Evolutionary conservation across 2,329 filamentous ascomycete species (phyloP).

Genomic region (Diplodia mutila): DNA sequence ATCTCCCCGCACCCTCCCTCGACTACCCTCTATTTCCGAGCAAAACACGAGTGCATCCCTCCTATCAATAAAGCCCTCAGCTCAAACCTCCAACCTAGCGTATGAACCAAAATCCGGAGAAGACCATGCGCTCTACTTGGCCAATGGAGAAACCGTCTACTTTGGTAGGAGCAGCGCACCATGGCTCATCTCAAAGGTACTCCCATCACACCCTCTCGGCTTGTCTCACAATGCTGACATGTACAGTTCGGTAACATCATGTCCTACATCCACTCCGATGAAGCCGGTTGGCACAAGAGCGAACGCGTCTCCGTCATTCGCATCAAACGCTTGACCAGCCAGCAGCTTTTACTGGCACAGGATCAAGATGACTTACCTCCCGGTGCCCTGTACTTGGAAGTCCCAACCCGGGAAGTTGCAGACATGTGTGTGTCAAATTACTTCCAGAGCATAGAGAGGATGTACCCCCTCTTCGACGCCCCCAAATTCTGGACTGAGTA

Average conservation of each 20-base stretch:
- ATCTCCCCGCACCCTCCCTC: background rate
- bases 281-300: background rate
- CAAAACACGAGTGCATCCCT: background rate
- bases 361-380: background rate
- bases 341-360: background rate
- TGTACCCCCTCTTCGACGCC: constrained; percentile 30
- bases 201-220: too few relatives aligned
- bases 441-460: constrained; percentile 7
- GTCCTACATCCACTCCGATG: background rate
- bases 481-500: constrained; percentile 34
- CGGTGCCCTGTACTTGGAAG: background rate
- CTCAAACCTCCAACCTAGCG: background rate
- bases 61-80: background rate
- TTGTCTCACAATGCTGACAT: background rate
- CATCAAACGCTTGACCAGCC: constrained; percentile 4
- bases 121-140: background rate
- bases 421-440: constrained; percentile 1
- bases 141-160: constrained; percentile 11
- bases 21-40: background rate
- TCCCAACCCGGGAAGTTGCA: background rate
- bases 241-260: constrained; percentile 7
- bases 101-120: background rate
- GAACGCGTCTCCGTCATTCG: background rate
- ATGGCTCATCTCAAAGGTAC: constrained; percentile 14
- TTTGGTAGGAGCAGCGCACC: constrained; percentile 13